Evolutionary conservation across 257 asterid species (phyloP).

Genomic region (Datura wrightii): DNA sequence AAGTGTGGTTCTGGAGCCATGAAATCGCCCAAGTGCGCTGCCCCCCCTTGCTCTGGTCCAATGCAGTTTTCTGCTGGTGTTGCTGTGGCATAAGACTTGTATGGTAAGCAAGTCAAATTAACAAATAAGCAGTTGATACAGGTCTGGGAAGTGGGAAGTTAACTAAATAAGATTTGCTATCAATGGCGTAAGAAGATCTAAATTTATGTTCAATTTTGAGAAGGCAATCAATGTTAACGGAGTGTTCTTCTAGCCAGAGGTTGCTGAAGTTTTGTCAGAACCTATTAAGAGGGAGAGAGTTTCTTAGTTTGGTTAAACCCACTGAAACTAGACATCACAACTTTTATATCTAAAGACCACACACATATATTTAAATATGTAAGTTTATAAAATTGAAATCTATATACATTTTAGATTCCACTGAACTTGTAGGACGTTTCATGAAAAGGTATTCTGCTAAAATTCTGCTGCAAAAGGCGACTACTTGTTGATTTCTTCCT

Average conservation of each 20-base stretch:
- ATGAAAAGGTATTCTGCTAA: not conserved
- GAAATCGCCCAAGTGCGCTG: constrained; percentile 51
- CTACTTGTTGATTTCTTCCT: not conserved
- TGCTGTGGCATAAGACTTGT: constrained; percentile 56
- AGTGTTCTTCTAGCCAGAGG: not conserved
- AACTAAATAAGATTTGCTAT: constrained; percentile 9
- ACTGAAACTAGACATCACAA: not conserved
- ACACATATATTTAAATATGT: not conserved
- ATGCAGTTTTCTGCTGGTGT: constrained; percentile 58
- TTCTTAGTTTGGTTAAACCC: constrained; percentile 17
- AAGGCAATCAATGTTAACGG: not conserved
- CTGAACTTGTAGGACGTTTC: not conserved
- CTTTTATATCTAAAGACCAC: not conserved
- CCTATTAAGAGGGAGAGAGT: not conserved
- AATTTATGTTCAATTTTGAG: constrained; percentile 9
- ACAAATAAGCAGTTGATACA: not conserved
- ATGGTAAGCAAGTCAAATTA: no score
- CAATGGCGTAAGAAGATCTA: not conserved
- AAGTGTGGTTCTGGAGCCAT: constrained; percentile 48
- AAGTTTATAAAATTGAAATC: not conserved
- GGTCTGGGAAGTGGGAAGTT: not conserved
- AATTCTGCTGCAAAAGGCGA: not conserved
- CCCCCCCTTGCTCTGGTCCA: constrained; percentile 59
- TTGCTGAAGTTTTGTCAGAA: constrained; percentile 22
- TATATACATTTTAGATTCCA: not conserved